Conservation (phyloP, 345 rosid genomes). For the Salix koriyanagi region DNA sequence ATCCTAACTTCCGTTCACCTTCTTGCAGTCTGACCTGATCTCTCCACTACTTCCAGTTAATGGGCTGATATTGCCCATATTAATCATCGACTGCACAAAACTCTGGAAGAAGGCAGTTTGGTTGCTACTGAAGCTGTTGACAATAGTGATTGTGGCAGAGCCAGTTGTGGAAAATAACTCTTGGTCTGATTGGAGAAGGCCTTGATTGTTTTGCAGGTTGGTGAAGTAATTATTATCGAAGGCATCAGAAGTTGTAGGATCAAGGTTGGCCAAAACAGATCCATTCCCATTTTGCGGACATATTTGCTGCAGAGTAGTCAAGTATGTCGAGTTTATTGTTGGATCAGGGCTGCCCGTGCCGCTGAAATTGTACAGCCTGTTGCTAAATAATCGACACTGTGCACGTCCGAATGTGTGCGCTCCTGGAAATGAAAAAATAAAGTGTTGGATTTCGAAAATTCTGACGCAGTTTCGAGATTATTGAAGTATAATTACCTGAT, state of each 20-base stretch:
- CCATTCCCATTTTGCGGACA: conserved; percentile 15
- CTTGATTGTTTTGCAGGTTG: conserved; percentile 25
- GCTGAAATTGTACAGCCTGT: conserved; percentile 16
- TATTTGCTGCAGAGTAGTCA: conserved; percentile 7
- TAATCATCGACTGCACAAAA: conserved; percentile 39
- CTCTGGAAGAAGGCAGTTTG: conserved; percentile 34
- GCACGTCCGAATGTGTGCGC: conserved; percentile 22
- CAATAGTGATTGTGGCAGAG: conserved; percentile 21
- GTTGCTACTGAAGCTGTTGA: conserved; percentile 32
- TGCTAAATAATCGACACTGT: conserved; percentile 15
- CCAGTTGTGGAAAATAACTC: conserved; percentile 32
- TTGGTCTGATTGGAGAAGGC: conserved; percentile 40
- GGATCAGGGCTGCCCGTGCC: conserved; percentile 19
- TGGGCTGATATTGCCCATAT: conserved; percentile 39
- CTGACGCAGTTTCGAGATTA: neutral
- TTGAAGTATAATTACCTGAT: conserved; percentile 41
- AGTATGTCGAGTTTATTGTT: conserved; percentile 8
- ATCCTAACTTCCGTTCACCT: conserved; percentile 21
- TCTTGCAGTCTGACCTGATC: conserved; percentile 31
- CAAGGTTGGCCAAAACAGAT: conserved; percentile 7
- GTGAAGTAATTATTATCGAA: conserved; percentile 34
- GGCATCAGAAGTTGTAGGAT: conserved; percentile 11
- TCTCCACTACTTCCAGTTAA: conserved; percentile 36
- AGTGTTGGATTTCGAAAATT: neutral
- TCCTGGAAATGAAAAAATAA: neutral